Evolutionary conservation across 331 rosid species (phyloP).

Genomic region (Quercus tomentella): DNA sequence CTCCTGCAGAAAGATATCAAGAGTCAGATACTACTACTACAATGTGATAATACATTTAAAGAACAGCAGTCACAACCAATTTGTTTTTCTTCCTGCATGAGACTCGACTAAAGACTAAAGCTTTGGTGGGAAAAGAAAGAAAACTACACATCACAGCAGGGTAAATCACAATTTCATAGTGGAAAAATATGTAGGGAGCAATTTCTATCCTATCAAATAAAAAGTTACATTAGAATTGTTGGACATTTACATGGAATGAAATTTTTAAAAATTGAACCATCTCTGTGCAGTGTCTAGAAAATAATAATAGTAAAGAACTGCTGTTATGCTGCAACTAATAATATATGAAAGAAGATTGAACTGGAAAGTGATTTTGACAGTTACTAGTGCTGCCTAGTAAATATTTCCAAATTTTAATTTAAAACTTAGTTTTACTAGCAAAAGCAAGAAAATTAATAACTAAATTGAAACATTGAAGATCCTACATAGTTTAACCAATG

Average conservation of each 20-base stretch:
- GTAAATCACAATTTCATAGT: not conserved
- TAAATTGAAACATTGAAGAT: too few relatives aligned
- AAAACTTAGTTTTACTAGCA: too few relatives aligned
- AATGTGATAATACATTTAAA: not conserved
- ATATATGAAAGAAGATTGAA: not conserved
- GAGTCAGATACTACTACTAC: not conserved
- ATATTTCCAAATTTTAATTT: too few relatives aligned
- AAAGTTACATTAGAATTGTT: not conserved
- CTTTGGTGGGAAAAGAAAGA: not conserved
- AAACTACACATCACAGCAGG: not conserved
- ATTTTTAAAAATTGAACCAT: not conserved
- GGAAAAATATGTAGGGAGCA: not conserved
- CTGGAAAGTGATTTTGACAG: too few relatives aligned
- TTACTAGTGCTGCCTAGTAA: too few relatives aligned
- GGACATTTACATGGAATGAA: not conserved
- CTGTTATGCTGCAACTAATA: not conserved
- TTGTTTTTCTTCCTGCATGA: not conserved
- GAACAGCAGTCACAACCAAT: not conserved
- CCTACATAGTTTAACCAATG: too few relatives aligned
- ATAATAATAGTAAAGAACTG: not conserved
- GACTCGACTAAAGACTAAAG: not conserved
- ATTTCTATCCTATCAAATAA: not conserved
- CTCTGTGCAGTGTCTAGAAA: not conserved
- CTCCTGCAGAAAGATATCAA: constrained; percentile 42
- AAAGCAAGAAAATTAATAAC: too few relatives aligned